A percentile compares a stretch with the other conserved stretches of the same genome.
These are phyloP conservation scores for Mercurialis annua DNA, from an alignment of 345 rosid species.

Conservation along the genomic window DNA sequence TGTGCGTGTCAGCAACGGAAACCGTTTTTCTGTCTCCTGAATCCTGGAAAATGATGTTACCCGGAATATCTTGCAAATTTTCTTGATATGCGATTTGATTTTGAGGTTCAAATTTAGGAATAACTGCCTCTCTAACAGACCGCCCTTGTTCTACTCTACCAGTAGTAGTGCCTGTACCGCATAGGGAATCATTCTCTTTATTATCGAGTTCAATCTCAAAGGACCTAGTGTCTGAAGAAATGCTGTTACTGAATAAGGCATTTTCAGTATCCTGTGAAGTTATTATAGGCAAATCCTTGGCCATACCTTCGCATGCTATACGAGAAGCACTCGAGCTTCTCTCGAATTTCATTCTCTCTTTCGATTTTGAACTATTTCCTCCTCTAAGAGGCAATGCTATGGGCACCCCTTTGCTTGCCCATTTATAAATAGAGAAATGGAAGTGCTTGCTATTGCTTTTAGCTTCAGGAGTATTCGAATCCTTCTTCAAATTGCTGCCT, in stretches of 20 bases:
- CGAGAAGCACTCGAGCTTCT: constrained; percentile 28
- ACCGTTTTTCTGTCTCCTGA: constrained; percentile 21
- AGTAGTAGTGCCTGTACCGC: constrained; percentile 7
- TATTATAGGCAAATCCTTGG: constrained; percentile 8
- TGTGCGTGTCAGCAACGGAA: constrained; percentile 20
- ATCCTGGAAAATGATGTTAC: background rate
- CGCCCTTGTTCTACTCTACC: constrained; percentile 9
- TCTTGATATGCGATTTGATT: background rate
- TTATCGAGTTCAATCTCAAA: constrained; percentile 19
- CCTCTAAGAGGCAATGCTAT: constrained; percentile 41
- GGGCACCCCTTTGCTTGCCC: constrained; percentile 77
- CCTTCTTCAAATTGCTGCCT: constrained; percentile 22
- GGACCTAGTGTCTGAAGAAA: constrained; percentile 10
- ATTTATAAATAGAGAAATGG: constrained; percentile 91
- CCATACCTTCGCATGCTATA: constrained; percentile 23
- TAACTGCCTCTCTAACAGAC: constrained; percentile 22
- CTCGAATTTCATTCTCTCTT: constrained; percentile 39
- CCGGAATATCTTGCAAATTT: constrained; percentile 9
- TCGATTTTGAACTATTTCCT: constrained; percentile 35
- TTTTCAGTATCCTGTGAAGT: constrained; percentile 17
- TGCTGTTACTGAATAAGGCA: constrained; percentile 1
- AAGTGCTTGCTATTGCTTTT: constrained; percentile 34
- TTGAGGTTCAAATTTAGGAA: constrained; percentile 7
- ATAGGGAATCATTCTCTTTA: constrained; percentile 11
- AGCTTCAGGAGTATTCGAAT: constrained; percentile 31